Percentiles rank a stretch among this genome's conserved stretches.
These are phyloP conservation scores for Pseudopyrenochaeta lycopersici DNA, from an alignment of 2,329 filamentous ascomycete species.

Conservation along the genomic window DNA sequence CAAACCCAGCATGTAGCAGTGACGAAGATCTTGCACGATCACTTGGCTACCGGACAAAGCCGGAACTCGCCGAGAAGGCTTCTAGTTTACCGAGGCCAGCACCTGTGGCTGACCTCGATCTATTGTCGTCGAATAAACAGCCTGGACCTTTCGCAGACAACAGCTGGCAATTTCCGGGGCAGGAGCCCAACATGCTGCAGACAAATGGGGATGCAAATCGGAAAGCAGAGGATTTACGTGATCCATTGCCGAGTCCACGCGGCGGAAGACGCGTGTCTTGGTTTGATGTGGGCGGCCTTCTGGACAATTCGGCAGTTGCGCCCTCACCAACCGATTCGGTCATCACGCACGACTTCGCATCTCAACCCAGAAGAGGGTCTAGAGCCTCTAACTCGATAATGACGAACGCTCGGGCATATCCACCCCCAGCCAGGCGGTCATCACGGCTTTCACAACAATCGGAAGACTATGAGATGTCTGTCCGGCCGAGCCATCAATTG, in stretches of 20 bases:
- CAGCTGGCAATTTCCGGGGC: slow-evolving; percentile 46
- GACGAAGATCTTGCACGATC: slow-evolving; percentile 89
- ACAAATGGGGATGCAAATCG: slow-evolving; percentile 32
- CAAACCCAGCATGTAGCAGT: slow-evolving; percentile 80
- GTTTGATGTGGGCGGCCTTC: slow-evolving; percentile 82
- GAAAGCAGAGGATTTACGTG: slow-evolving; percentile 34
- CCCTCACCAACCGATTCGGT: slow-evolving; percentile 48
- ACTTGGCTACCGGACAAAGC: slow-evolving; percentile 73
- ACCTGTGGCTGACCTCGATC: slow-evolving; percentile 39
- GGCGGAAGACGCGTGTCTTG: slow-evolving; percentile 72
- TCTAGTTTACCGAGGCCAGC: slow-evolving; percentile 53
- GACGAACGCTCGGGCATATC: slow-evolving; percentile 33
- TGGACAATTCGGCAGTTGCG: slow-evolving; percentile 59
- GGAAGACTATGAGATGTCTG: slow-evolving; percentile 41
- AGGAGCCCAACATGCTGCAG: slow-evolving; percentile 23
- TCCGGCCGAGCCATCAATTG: slow-evolving; percentile 30
- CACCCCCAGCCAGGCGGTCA: slow-evolving; percentile 37
- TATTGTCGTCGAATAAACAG: slow-evolving; percentile 32
- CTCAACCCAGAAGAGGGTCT: slow-evolving; percentile 40
- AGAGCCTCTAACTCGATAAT: slow-evolving; percentile 38
- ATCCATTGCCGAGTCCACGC: slow-evolving; percentile 49
- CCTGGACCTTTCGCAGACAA: slow-evolving; percentile 35
- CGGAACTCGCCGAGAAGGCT: slow-evolving; percentile 57
- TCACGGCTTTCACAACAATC: slow-evolving; percentile 47
- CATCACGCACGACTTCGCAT: slow-evolving; percentile 54